Percentiles rank a stretch among this genome's conserved stretches.
Evolutionary conservation across 2,329 filamentous ascomycete genomes (phyloP).

Genomic region (Botryotinia narcissicola): DNA sequence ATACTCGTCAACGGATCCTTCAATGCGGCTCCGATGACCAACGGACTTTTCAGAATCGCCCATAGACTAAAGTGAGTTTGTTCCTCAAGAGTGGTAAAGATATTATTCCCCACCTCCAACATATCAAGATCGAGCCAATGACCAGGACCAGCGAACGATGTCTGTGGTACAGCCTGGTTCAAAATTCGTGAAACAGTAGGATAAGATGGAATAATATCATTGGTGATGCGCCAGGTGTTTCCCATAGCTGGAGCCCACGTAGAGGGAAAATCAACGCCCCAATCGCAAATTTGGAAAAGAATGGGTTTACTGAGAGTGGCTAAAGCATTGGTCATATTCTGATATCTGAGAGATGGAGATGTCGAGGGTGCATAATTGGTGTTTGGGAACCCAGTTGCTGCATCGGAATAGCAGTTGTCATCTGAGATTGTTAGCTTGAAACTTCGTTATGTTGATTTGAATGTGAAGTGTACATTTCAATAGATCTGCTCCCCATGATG

Average conservation of each 20-base stretch:
- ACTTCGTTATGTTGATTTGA: too few relatives aligned
- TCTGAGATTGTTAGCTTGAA: conserved; percentile 29
- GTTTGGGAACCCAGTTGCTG: conserved; percentile 40
- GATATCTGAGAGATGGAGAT: conserved; percentile 39
- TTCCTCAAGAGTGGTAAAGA: conserved; percentile 41
- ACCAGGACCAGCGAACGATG: conserved; percentile 40
- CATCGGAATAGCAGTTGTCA: conserved; percentile 41
- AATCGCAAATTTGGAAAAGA: conserved; percentile 44
- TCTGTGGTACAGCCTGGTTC: conserved; percentile 44
- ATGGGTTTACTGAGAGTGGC: conserved; percentile 35
- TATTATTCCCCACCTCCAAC: conserved; percentile 42
- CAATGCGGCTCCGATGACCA: conserved; percentile 32
- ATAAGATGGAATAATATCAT: conserved; percentile 44
- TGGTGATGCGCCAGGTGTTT: conserved; percentile 43
- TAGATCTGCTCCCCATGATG: conserved; percentile 39
- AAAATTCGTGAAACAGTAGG: conserved; percentile 42
- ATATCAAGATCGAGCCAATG: conserved; percentile 47
- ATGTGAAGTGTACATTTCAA: conserved; percentile 43
- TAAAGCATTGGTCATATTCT: conserved; percentile 41
- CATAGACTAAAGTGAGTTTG: conserved; percentile 45
- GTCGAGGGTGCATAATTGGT: conserved; percentile 38
- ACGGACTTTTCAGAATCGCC: conserved; percentile 41
- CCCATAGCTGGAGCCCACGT: conserved; percentile 42
- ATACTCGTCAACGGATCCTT: conserved; percentile 30
- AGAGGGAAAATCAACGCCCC: conserved; percentile 44